phyloP scores from a whole-genome alignment of 1,139 yeast genomes.

The Scheffersomyces quercinus region DNA sequence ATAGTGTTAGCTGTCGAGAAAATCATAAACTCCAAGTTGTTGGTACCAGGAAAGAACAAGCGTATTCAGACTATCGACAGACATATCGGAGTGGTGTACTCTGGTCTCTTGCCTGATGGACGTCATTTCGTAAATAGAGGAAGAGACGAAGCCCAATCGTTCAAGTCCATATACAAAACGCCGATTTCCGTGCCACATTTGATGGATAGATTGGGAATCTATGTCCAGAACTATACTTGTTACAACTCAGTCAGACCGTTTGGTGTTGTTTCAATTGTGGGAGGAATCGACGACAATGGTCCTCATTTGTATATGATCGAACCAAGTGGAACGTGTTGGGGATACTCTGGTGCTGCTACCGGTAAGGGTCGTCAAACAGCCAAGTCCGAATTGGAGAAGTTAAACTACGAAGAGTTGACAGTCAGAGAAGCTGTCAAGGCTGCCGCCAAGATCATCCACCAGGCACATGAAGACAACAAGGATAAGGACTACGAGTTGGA shows the following conservation, averaged over 20 bases:
- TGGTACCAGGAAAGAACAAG: slow-evolving; percentile 86
- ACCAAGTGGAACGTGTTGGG: slow-evolving; percentile 98
- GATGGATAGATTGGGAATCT: slow-evolving; percentile 85
- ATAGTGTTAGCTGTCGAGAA: slow-evolving; percentile 96
- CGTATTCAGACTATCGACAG: slow-evolving; percentile 91
- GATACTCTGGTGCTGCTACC: slow-evolving; percentile 94
- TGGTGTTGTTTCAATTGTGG: slow-evolving; percentile 89
- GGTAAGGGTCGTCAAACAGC: slow-evolving; percentile 98
- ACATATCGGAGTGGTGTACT: slow-evolving; percentile 91
- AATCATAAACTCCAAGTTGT: slow-evolving; percentile 78
- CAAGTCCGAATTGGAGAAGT: slow-evolving; percentile 90
- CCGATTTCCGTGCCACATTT: slow-evolving; percentile 80
- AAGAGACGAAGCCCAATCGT: slow-evolving; percentile 84
- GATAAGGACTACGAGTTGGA: slow-evolving; percentile 97
- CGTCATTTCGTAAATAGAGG: slow-evolving; percentile 91
- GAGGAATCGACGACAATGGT: slow-evolving; percentile 88
- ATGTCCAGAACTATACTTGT: slow-evolving; percentile 93
- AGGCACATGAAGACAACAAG: slow-evolving; percentile 96
- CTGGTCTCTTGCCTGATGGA: slow-evolving; percentile 96
- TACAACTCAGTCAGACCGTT: slow-evolving; percentile 97
- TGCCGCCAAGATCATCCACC: slow-evolving; percentile 89
- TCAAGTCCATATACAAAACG: slow-evolving; percentile 74
- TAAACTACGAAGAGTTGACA: slow-evolving; percentile 68
- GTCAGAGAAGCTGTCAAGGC: slow-evolving; percentile 84
- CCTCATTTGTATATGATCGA: slow-evolving; percentile 95